Percentiles rank a stretch among this genome's conserved stretches.
Evolutionary conservation across 192 early-diverging fungal genomes (phyloP).

Genomic region (Funneliformis geosporum): DNA sequence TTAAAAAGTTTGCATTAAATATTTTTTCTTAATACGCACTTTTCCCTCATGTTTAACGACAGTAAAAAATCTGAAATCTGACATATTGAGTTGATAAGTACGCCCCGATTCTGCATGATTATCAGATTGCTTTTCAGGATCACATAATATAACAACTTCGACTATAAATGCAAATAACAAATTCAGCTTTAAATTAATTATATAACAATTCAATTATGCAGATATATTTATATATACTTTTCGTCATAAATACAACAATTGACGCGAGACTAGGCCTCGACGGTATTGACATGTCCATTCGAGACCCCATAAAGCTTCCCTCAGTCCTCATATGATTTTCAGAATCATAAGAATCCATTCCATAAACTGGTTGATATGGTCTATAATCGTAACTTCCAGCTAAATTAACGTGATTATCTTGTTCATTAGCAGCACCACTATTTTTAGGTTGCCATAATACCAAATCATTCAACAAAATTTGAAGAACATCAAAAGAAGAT

Average conservation of each 20-base stretch:
- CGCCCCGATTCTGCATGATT: background rate
- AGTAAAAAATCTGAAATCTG: constrained; percentile 52
- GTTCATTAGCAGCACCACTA: background rate
- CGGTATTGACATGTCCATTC: background rate
- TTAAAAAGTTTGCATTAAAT: background rate
- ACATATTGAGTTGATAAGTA: constrained; percentile 37
- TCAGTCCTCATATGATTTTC: background rate
- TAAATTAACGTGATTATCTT: background rate
- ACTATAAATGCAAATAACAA: constrained; percentile 30
- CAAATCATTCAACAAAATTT: constrained; percentile 48
- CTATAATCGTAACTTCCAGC: background rate
- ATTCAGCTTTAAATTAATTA: background rate
- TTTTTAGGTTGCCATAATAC: constrained; percentile 46
- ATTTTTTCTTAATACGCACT: constrained; percentile 24
- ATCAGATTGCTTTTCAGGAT: background rate
- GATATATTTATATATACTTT: constrained; percentile 30
- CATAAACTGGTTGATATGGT: background rate
- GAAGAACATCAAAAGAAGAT: constrained; percentile 41
- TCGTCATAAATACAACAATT: constrained; percentile 37
- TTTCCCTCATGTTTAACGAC: constrained; percentile 53
- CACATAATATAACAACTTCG: constrained; percentile 31
- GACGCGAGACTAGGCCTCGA: constrained; percentile 46
- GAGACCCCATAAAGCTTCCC: background rate
- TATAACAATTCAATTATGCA: background rate
- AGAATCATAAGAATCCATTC: background rate